A percentile compares a stretch with the other conserved stretches of the same genome.
phyloP scores from a whole-genome alignment of 257 asterid species.

The Primulina eburnea region DNA sequence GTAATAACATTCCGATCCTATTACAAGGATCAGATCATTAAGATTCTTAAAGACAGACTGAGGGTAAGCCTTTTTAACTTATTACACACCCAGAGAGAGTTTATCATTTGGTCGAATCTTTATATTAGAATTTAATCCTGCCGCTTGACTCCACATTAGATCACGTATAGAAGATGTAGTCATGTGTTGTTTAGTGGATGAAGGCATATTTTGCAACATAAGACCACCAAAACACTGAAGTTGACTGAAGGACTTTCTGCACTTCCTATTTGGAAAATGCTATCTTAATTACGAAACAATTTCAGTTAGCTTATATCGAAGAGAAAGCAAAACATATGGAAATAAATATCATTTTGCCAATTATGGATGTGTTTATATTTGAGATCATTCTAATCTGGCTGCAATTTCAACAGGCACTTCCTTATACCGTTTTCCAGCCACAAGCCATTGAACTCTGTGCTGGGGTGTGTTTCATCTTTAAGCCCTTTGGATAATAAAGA shows the following conservation, averaged over 20 bases:
- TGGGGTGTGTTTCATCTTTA: constrained; percentile 47
- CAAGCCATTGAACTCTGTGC: constrained; percentile 97
- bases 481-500: neutral
- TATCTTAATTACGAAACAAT: neutral
- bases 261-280: neutral
- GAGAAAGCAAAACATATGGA: neutral
- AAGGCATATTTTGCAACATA: constrained; percentile 9
- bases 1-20: constrained; percentile 88
- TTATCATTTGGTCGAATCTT: neutral
- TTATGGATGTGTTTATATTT: neutral
- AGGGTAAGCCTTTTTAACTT: constrained; percentile 42
- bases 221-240: constrained; percentile 9
- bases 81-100: neutral
- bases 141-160: constrained; percentile 17
- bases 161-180: neutral
- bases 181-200: constrained; percentile 12
- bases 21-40: constrained; percentile 85
- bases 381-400: constrained; percentile 25
- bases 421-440: constrained; percentile 71
- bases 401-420: constrained; percentile 65
- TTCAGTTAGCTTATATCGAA: neutral
- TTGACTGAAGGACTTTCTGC: constrained; percentile 11
- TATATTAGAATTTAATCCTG: neutral
- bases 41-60: constrained; percentile 76
- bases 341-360: constrained; percentile 2